phyloP scores from a whole-genome alignment of 2,329 filamentous ascomycete species.

The Herpomyces periplanetae region DNA sequence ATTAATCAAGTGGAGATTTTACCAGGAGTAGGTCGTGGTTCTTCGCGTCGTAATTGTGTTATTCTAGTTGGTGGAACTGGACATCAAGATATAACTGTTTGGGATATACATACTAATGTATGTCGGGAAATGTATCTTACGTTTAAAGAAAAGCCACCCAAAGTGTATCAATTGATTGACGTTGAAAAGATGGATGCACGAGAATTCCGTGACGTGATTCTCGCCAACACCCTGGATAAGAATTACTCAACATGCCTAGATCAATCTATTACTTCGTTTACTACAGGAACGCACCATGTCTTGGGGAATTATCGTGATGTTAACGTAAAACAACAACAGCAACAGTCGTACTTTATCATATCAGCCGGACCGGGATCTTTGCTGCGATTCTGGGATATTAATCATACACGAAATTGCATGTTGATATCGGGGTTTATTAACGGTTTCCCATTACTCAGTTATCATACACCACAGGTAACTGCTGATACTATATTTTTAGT shows the following conservation, averaged over 20 bases:
- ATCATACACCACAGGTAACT: conserved; percentile 26
- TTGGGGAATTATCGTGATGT: conserved; percentile 31
- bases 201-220: too few relatives aligned
- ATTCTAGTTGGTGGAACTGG: conserved; percentile 60
- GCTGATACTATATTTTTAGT: conserved; percentile 13
- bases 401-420: conserved; percentile 30
- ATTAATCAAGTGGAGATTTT: conserved; percentile 46
- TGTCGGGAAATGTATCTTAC: conserved; percentile 58
- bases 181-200: conserved; percentile 62
- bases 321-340: conserved; percentile 23
- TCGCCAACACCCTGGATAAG: conserved; percentile 49
- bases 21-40: conserved; percentile 10
- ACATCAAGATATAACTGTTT: conserved; percentile 60
- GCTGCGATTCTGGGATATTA: conserved; percentile 70
- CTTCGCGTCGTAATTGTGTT: conserved; percentile 19
- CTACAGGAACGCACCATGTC: conserved; percentile 29
- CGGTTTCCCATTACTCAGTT: conserved; percentile 18
- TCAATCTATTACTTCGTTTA: conserved; percentile 8
- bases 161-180: conserved; percentile 42
- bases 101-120: conserved; percentile 63
- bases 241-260: conserved; percentile 43
- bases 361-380: conserved; percentile 65
- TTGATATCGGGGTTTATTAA: conserved; percentile 50
- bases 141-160: conserved; percentile 11
- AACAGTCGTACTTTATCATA: conserved; percentile 38